Evolutionary conservation across 83 land plant species (phyloP).

Genomic region (Diphasiastrum complanatum): DNA sequence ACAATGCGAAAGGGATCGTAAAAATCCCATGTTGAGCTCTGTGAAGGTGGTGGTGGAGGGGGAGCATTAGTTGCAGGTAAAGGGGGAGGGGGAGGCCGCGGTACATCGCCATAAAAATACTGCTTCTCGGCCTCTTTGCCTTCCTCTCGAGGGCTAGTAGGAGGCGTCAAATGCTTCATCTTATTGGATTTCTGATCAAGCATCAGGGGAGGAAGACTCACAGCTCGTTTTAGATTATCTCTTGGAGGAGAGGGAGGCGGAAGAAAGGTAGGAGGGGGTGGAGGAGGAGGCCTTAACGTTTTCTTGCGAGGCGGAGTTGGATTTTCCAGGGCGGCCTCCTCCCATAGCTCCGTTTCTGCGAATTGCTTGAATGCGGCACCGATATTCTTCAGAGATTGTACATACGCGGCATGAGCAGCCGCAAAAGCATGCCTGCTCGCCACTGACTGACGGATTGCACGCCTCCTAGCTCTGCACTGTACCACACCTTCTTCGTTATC

Average conservation of each 20-base stretch:
- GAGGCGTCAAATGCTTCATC: conserved; percentile 2
- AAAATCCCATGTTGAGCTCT: conserved; percentile 41
- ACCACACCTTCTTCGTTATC: conserved; percentile 45
- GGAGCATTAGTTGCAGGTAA: conserved; percentile 2
- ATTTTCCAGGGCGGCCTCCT: neutral
- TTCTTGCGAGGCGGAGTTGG: neutral
- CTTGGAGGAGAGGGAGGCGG: conserved; percentile 26
- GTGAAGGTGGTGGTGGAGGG: conserved; percentile 31
- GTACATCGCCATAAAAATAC: conserved; percentile 10
- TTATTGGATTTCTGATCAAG: conserved; percentile 27
- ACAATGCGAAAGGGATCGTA: conserved; percentile 40
- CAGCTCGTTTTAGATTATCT: neutral
- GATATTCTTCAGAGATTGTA: conserved; percentile 54
- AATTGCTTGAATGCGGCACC: conserved; percentile 74
- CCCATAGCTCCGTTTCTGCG: conserved; percentile 40
- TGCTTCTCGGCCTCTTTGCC: conserved; percentile 3
- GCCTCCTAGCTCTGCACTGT: conserved; percentile 48
- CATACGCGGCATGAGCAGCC: conserved; percentile 49
- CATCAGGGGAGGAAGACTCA: conserved; percentile 8
- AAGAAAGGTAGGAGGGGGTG: conserved; percentile 33
- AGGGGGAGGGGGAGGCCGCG: conserved; percentile 4
- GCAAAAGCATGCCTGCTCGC: conserved; percentile 44
- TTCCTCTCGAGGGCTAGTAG: conserved; percentile 19
- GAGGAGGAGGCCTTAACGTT: conserved; percentile 46
- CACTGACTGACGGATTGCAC: conserved; percentile 50